phyloP scores from a whole-genome alignment of 1,284 basidiomycete genomes.

The Ustilago cynodontis region DNA sequence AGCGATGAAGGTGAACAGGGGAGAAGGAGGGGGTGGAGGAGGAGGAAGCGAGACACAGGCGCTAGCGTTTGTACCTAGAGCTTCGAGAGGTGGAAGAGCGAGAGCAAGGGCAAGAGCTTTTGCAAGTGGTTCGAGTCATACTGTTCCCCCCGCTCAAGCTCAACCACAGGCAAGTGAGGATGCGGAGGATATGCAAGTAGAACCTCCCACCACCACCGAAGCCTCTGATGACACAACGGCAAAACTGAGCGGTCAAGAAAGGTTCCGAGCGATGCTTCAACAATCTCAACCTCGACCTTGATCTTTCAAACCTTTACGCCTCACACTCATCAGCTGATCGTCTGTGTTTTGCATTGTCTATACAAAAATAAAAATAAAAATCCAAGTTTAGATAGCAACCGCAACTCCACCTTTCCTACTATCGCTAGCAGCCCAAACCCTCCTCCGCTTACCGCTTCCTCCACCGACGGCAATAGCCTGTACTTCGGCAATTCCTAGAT shows the following conservation, averaged over 20 bases:
- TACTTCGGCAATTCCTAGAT: constrained; percentile 57
- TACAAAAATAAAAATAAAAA: too few species aligned
- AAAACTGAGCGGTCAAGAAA: constrained; percentile 47
- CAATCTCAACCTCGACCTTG: background rate
- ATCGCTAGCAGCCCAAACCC: constrained; percentile 58
- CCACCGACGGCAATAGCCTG: constrained; percentile 49
- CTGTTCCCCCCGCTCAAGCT: background rate
- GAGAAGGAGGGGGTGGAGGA: background rate
- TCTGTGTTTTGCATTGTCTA: background rate
- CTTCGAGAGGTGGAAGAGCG: constrained; percentile 27
- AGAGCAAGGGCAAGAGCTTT: constrained; percentile 40
- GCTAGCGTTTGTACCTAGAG: constrained; percentile 29
- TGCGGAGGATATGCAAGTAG: constrained; percentile 37
- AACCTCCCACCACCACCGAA: constrained; percentile 9
- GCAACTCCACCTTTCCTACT: constrained; percentile 63
- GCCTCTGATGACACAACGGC: background rate
- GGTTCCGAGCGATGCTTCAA: constrained; percentile 53
- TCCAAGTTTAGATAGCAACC: constrained; percentile 43
- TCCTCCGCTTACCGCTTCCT: constrained; percentile 13
- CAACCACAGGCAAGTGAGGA: background rate
- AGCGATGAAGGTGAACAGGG: background rate
- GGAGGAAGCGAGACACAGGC: background rate
- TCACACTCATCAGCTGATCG: too few species aligned
- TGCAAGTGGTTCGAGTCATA: constrained; percentile 21
- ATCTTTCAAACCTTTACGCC: background rate